Base-by-base conservation (phyloP, 2,329 filamentous ascomycete genomes). In the Diplodia mutila region DNA sequence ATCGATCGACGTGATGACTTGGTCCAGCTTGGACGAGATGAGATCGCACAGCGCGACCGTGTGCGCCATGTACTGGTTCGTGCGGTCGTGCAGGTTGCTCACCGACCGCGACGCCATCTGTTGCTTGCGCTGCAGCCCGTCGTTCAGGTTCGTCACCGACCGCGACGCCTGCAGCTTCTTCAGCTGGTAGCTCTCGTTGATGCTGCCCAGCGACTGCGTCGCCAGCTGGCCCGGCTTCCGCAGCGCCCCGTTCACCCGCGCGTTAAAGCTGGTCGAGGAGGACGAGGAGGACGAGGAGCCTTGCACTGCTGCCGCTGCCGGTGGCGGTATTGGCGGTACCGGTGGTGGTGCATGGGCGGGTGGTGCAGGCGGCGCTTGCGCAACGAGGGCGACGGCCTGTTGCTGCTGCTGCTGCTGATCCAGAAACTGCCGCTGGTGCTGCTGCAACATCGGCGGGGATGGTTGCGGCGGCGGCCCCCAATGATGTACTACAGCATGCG, bases 1-100 rank as follows among this genome's bases (percentile, higher is more conserved):
- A 75, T 94, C 91, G 66, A 94, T 93, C 32, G 86, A 83, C 0
- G 90, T 92, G 75, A 94, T 87, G 67, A 92, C 84, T 53, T 87
- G 80, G 75, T 92, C 86, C 69, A 94, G 85, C 64, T 87, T 87
- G 3, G 82, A 81, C 16, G 83, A 85, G 55, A 93, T 85, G 66
- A 87, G 80, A 72, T 91, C 87, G 72, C 83, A 87, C 21, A 87
- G 77, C 6, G 75, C 81, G 29, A 75, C 79, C 25, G 75, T 78
- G 70, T 77, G 80, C 66, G 75, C 80, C 64, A 82, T 71, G 54
- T 75, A 76, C 52, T 77, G 75, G 59, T 76, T 78, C 54, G 75
- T 77, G 65, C 75, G 65, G 37, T 53, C 65, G 25, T 48, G 32
- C 8, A 67, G 66, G 27, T 67, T 53, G 34, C 46, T 63, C 3